Evolutionary conservation across 176 grass and related monocot species (phyloP), one percentile per base, ranked within the genome.

Genomic region (Saccharum spontaneum): DNA sequence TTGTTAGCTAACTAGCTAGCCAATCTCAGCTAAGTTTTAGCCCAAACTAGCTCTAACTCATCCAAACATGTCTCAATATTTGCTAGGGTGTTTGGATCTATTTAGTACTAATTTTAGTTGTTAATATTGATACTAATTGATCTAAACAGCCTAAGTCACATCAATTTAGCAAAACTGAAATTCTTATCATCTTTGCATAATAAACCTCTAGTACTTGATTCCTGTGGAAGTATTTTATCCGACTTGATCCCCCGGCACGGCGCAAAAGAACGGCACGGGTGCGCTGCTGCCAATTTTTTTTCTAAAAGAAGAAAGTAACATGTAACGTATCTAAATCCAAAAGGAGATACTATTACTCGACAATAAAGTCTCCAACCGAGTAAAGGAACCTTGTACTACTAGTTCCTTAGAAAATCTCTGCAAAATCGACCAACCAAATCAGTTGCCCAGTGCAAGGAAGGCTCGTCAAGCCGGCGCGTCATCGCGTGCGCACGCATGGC

Each of bases 401-500:
- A 65, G 69, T 81, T 55, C 66, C 7, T 22, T 18, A 69, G 66
- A 20, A 69, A 69, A 38, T 39, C 34, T 22, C 8, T 10, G 17
- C 8, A 22, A 38, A 69, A 69, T 22, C 18, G 22, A 39, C 64
- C 57, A 37, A 36, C 7, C 49, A 44, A 44, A 44, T 44, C 37
- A 37, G 22, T 9, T n/a, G 22, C 14, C 37, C 17, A 39, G 36
- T 39, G 38, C 4, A 24, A 26, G 40, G 31, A n/a, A 48, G 3
- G 17, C 23, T 63, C 7, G 55, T 16, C 2, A 18, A 10, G 13
- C 76, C 61, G 83, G 49, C 65, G 84, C 55, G 74, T 40, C 73
- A 75, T 77, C 52, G 84, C 59, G 75, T 34, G 5, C 75, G 76
- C 84, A 61, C 75, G 40, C 69, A 44, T 7, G 83, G 36, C 12